A percentile compares a stretch with the other conserved stretches of the same genome.
phyloP scores from a whole-genome alignment of 1,284 basidiomycete species.

The Ustilago shanxiensis region DNA sequence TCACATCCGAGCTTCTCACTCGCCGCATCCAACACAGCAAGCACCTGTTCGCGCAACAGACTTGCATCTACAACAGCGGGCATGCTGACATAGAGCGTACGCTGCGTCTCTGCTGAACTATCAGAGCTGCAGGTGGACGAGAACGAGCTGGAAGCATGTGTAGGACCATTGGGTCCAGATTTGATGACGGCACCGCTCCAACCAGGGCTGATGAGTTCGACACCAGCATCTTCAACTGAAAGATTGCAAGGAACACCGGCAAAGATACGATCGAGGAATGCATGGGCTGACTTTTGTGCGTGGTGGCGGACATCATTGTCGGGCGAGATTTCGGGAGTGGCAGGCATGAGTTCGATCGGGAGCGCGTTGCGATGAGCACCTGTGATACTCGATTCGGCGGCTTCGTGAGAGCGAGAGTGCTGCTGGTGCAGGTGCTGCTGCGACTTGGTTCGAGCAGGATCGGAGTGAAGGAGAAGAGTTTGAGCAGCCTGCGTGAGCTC shows the following conservation, averaged over 20 bases:
- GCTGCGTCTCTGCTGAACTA: constrained; percentile 42
- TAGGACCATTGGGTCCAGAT: constrained; percentile 11
- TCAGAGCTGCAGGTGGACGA: constrained; percentile 28
- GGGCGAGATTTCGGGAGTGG: constrained; percentile 63
- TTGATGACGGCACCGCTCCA: constrained; percentile 64
- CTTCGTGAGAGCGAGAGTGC: neutral
- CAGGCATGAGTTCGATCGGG: constrained; percentile 50
- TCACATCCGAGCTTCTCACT: constrained; percentile 57
- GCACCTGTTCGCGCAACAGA: constrained; percentile 58
- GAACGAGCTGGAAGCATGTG: constrained; percentile 21
- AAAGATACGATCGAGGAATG: constrained; percentile 58
- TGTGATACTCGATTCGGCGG: constrained; percentile 19
- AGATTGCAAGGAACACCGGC: constrained; percentile 32
- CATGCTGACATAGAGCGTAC: constrained; percentile 65
- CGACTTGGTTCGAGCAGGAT: constrained; percentile 15
- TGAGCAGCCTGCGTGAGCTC: constrained; percentile 38
- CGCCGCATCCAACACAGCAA: constrained; percentile 61
- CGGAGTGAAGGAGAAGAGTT: constrained; percentile 35
- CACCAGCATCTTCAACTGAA: constrained; percentile 57
- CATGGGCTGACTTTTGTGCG: constrained; percentile 52
- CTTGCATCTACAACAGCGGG: constrained; percentile 45
- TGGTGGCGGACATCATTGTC: constrained; percentile 56
- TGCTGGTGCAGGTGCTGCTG: constrained; percentile 14
- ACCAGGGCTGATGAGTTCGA: constrained; percentile 60
- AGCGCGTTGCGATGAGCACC: constrained; percentile 18